Percentiles rank a stretch among this genome's conserved stretches.
Conservation (phyloP, 257 asterid genomes). For the Leonotis leonurus region DNA sequence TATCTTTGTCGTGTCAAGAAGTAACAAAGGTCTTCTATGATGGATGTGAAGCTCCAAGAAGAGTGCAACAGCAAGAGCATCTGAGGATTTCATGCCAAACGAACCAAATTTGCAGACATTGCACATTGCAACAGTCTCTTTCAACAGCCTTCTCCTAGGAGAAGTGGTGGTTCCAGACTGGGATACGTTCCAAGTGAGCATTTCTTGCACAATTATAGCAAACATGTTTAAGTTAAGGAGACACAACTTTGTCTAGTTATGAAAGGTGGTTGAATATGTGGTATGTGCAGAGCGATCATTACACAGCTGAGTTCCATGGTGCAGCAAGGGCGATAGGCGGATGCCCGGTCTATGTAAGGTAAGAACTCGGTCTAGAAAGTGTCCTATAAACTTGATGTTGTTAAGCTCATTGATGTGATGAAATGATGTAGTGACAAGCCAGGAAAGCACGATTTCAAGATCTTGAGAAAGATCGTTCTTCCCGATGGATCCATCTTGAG, state of each 20-base stretch:
- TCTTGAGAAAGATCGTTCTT: conserved; percentile 52
- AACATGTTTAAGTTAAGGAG: not conserved
- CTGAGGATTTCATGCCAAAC: conserved; percentile 61
- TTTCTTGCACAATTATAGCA: too few species aligned
- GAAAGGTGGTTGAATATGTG: not conserved
- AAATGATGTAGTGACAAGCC: conserved; percentile 38
- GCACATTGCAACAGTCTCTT: conserved; percentile 48
- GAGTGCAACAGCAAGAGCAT: conserved; percentile 53
- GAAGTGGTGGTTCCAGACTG: conserved; percentile 54
- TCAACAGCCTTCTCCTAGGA: conserved; percentile 51
- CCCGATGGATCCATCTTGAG: conserved; percentile 63
- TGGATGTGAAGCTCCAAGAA: conserved; percentile 26
- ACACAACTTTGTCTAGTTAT: not conserved
- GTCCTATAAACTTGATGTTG: not conserved
- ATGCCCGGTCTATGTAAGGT: conserved; percentile 65
- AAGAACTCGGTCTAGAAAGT: not conserved
- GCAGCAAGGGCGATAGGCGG: conserved; percentile 64
- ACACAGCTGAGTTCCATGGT: conserved; percentile 54
- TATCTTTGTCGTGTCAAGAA: not conserved
- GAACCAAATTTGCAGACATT: conserved; percentile 48
- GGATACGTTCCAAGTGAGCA: conserved; percentile 62
- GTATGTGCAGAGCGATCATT: conserved; percentile 41
- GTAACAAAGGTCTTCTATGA: not conserved
- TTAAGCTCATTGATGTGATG: not conserved
- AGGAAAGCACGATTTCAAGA: conserved; percentile 48